Conservation (phyloP, 768 basidiomycete genomes). For the Trametes punicea region DNA sequence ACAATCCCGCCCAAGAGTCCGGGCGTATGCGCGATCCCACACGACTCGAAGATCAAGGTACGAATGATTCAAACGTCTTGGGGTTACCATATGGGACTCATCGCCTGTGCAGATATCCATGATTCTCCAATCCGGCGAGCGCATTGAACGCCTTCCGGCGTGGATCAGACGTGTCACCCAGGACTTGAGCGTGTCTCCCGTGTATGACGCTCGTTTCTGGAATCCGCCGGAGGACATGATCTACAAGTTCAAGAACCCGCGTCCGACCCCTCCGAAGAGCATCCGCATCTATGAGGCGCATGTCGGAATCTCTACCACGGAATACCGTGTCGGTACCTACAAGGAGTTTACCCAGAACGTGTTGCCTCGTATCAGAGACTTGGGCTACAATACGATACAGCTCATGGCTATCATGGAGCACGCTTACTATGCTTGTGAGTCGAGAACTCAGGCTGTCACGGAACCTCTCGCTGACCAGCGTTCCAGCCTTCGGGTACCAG, state of each 20-base stretch:
- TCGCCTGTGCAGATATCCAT: slow-evolving; percentile 71
- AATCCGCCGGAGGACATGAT: slow-evolving; percentile 73
- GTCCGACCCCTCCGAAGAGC: slow-evolving; percentile 62
- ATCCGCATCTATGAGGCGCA: slow-evolving; percentile 95
- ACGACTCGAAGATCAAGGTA: slow-evolving; percentile 95
- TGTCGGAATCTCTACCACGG: slow-evolving; percentile 92
- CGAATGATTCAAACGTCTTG: background rate
- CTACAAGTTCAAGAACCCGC: slow-evolving; percentile 80
- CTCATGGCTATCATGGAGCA: slow-evolving; percentile 99
- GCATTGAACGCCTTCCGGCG: slow-evolving; percentile 88
- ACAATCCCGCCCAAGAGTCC: slow-evolving; percentile 60
- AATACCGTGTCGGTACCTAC: slow-evolving; percentile 88
- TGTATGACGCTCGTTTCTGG: slow-evolving; percentile 99
- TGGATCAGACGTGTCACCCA: slow-evolving; percentile 98
- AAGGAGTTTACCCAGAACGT: slow-evolving; percentile 88
- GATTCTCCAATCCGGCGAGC: slow-evolving; percentile 71
- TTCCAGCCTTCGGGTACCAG: slow-evolving; percentile 93
- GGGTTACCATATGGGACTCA: background rate
- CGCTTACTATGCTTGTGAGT: slow-evolving; percentile 93
- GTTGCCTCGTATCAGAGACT: slow-evolving; percentile 81
- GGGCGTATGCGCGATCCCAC: slow-evolving; percentile 81
- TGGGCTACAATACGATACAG: slow-evolving; percentile 97
- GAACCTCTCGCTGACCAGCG: background rate
- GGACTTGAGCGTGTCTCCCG: slow-evolving; percentile 81
- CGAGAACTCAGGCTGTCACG: slow-evolving; percentile 28